These are phyloP conservation scores for Xylaria sp. DNA, from an alignment of 2,329 filamentous ascomycete genomes.

Conservation along the genomic window DNA sequence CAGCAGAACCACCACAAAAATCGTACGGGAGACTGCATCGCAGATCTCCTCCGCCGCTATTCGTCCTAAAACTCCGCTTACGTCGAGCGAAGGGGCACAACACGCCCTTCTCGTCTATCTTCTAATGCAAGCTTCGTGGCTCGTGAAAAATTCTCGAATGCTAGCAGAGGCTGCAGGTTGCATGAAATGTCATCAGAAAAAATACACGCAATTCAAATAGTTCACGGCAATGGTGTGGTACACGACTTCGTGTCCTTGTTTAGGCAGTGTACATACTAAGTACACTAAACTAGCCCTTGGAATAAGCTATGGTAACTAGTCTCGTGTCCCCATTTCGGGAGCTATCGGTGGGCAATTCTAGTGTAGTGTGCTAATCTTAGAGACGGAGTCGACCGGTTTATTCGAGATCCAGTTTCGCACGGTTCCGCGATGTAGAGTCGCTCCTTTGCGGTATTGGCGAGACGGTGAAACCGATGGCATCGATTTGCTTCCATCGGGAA, in stretches of 20 bases:
- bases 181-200: constrained; percentile 20
- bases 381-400: constrained; percentile 28
- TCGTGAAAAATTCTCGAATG: neutral
- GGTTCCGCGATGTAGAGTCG: constrained; percentile 13
- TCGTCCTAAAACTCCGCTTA: neutral
- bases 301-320: constrained; percentile 8
- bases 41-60: constrained; percentile 10
- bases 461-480: neutral
- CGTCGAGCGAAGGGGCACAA: neutral
- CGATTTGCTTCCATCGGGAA: neutral
- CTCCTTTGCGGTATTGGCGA: constrained; percentile 12
- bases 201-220: constrained; percentile 13
- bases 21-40: constrained; percentile 12
- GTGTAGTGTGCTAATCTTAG: constrained; percentile 6
- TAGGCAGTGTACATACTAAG: neutral
- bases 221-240: constrained; percentile 18
- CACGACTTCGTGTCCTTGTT: neutral
- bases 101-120: neutral
- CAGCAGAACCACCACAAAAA: constrained; percentile 9
- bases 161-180: constrained; percentile 10
- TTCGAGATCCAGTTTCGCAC: constrained; percentile 11
- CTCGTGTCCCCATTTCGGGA: constrained; percentile 33
- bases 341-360: constrained; percentile 24
- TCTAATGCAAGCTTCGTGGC: constrained; percentile 12
- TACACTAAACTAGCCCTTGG: constrained; percentile 19